Evolutionary conservation across 495 filamentous ascomycete genomes (phyloP).

Genomic region (Platismatia glauca): DNA sequence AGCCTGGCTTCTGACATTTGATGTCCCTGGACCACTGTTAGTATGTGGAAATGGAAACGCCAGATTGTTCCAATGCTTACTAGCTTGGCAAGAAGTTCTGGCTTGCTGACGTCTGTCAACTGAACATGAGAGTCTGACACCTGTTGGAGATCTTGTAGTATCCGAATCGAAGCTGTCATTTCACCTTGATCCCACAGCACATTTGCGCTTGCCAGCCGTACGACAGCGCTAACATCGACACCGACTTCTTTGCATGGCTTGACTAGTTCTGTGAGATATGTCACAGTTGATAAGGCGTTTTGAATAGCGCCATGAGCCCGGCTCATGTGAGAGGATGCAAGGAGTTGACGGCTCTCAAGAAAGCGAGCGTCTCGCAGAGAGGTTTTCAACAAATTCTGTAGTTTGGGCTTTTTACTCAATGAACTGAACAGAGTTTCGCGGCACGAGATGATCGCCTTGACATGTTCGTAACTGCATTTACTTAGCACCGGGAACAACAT

Average conservation of each 20-base stretch:
- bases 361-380: constrained; percentile 54
- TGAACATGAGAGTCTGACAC: constrained; percentile 58
- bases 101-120: constrained; percentile 60
- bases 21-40: constrained; percentile 47
- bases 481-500: constrained; percentile 21
- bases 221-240: constrained; percentile 64
- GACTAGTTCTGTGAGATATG: constrained; percentile 68
- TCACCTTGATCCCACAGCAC: constrained; percentile 95
- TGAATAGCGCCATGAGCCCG: constrained; percentile 72
- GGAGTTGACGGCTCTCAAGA: constrained; percentile 61
- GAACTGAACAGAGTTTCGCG: constrained; percentile 74
- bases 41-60: neutral
- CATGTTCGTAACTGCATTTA: constrained; percentile 59
- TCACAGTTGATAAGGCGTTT: constrained; percentile 74
- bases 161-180: constrained; percentile 78
- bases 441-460: constrained; percentile 70
- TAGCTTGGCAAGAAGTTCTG: constrained; percentile 77
- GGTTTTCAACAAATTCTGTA: constrained; percentile 51
- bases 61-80: constrained; percentile 37
- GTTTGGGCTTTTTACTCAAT: constrained; percentile 54
- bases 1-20: constrained; percentile 87
- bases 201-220: constrained; percentile 70
- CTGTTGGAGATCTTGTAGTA: constrained; percentile 66
- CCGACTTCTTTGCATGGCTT: constrained; percentile 54
- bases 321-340: constrained; percentile 64